Evolutionary conservation across 2,329 filamentous ascomycete species (phyloP), one percentile per base, ranked within the genome.

Genomic region (Alternaria postmessia): DNA sequence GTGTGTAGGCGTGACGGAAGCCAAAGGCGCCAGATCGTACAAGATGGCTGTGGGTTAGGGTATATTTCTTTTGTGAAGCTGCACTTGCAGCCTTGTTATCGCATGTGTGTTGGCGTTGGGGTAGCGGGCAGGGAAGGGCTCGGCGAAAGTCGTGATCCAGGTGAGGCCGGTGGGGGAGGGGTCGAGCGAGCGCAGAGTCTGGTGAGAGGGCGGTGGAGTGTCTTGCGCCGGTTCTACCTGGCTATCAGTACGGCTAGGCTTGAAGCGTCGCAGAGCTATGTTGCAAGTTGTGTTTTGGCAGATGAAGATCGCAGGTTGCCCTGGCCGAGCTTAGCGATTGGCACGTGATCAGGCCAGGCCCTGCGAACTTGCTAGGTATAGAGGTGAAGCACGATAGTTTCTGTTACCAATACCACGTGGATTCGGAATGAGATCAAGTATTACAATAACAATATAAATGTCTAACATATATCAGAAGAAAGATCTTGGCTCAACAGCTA

Each of bases 251-350:
- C 44, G 46, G 44, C 39, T 30, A 52, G 38, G 46, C 36, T 39
- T 47, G 28, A 36, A 42, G 24, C 24, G 36, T 43, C 52, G 36
- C 43, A 57, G 24, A 61, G 51, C 41, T 62, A 44, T 52, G 59
- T 46, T 49, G 42, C 57, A 57, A 47, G 59, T 53, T 43, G 62
- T 54, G 64, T 53, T 61, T 63, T 57, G 57, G 46, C 48, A 61
- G 61, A 53, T 64, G 52, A 63, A 57, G 66, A 59, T 63, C 59
- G 49, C 62, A 52, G 51, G 51, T 54, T 62, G 58, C 58, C 48
- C 56, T 63, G 58, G 57, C 56, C 61, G 57, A 59, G 64, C 64
- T 66, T 66, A 64, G 64, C 64, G 60, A 59, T 59, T 55, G 56
- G 54, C 65, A 67, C 65, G 65, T 67, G 65, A 67, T 60, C 43